Evolutionary conservation across 192 early-diverging fungal genomes (phyloP).

Genomic region (Jimgerdemannia lactiflua): DNA sequence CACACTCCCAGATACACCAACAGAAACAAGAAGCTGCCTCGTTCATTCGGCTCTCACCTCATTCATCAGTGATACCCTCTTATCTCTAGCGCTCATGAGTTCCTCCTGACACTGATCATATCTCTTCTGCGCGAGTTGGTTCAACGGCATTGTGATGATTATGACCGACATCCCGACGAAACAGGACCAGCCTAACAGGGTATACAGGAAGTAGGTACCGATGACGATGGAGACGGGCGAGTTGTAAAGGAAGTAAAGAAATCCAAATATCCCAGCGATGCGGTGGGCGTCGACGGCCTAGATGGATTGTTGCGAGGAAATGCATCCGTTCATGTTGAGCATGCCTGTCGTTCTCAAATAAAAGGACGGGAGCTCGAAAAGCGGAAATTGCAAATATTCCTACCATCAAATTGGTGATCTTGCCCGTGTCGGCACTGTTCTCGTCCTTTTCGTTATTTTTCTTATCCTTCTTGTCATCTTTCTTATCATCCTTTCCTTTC

Average conservation of each 20-base stretch:
- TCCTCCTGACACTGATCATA: conserved; percentile 43
- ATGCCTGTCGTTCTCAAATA: too few relatives aligned
- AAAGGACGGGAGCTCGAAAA: too few relatives aligned
- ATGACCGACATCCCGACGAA: conserved; percentile 36
- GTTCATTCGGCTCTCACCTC: conserved; percentile 24
- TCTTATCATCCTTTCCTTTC: conserved; percentile 21
- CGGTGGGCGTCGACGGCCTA: conserved; percentile 50
- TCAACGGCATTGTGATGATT: conserved; percentile 32
- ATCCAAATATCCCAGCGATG: conserved; percentile 40
- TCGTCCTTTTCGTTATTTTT: conserved; percentile 25
- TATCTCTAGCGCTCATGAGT: conserved; percentile 61
- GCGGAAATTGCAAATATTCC: not conserved
- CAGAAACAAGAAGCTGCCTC: too few relatives aligned
- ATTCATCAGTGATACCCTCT: conserved; percentile 59
- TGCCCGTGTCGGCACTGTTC: conserved; percentile 34
- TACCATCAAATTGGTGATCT: conserved; percentile 57
- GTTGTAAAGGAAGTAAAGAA: conserved; percentile 48
- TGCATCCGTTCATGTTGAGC: too few relatives aligned
- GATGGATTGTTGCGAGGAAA: not conserved
- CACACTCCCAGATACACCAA: too few relatives aligned
- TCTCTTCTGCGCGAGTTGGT: conserved; percentile 9
- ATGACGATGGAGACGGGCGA: conserved; percentile 49
- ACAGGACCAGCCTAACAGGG: conserved; percentile 41
- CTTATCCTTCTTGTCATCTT: conserved; percentile 42
- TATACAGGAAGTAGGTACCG: conserved; percentile 55